A percentile compares a stretch with the other conserved stretches of the same genome.
These are phyloP conservation scores for Trichomonas gallinae DNA, from an alignment of 208 protist species.

Conservation along the genomic window DNA sequence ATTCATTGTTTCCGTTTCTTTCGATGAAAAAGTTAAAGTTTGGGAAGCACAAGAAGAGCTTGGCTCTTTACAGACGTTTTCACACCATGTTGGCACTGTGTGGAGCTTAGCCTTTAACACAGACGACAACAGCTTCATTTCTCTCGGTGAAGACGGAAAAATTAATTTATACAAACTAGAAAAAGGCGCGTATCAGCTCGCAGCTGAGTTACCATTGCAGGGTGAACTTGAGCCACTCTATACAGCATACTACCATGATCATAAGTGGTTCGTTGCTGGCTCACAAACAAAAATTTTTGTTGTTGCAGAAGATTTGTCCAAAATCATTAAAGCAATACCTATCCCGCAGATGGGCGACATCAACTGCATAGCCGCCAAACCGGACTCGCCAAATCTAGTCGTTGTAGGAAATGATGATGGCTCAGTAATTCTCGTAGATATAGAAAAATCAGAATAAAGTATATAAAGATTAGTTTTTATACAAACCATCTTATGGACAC, in stretches of 20 bases:
- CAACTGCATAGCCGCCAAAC: neutral
- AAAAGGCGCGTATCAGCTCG: neutral
- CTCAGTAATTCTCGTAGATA: neutral
- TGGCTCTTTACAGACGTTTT: neutral
- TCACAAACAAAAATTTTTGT: neutral
- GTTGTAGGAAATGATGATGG: neutral
- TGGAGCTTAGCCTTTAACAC: neutral
- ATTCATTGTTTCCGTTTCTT: neutral
- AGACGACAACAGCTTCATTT: neutral
- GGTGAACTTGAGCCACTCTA: neutral
- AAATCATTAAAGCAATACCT: neutral
- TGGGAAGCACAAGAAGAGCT: neutral
- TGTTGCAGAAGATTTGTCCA: neutral
- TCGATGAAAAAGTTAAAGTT: neutral
- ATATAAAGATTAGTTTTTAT: neutral
- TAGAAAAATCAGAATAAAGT: neutral
- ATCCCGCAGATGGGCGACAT: neutral
- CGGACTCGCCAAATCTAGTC: neutral
- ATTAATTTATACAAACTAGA: neutral
- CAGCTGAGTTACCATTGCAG: neutral
- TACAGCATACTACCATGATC: neutral
- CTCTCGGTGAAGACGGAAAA: constrained; percentile 15
- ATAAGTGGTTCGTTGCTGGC: neutral
- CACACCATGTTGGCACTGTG: neutral
- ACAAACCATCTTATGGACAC: neutral